These are phyloP conservation scores for Cytospora schulzeri DNA, from an alignment of 2,329 filamentous ascomycete genomes.

Conservation along the genomic window DNA sequence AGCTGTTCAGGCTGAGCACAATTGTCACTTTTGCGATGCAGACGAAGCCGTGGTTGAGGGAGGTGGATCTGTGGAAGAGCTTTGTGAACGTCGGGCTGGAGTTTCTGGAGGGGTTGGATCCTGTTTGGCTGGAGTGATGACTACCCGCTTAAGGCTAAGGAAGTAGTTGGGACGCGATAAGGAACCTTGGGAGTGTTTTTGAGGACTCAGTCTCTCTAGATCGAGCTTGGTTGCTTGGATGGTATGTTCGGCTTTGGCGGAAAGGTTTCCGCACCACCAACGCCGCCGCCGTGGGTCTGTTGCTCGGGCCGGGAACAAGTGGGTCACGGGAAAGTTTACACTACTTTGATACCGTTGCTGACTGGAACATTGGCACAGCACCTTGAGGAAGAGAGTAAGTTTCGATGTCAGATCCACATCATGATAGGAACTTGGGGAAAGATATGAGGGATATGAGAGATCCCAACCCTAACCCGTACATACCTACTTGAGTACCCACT, in stretches of 20 bases:
- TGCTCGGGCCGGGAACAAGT: neutral
- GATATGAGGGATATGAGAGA: too few relatives aligned
- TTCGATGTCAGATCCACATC: neutral
- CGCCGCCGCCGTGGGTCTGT: neutral
- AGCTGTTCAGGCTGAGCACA: constrained; percentile 42
- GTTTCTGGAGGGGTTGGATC: constrained; percentile 46
- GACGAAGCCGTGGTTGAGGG: constrained; percentile 50
- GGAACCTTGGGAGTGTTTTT: too few relatives aligned
- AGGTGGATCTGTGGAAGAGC: constrained; percentile 55
- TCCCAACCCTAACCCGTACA: too few relatives aligned
- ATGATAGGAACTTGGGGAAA: too few relatives aligned
- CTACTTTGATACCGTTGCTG: too few relatives aligned
- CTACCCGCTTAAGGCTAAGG: too few relatives aligned
- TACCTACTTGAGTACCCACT: too few relatives aligned
- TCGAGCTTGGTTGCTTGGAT: neutral
- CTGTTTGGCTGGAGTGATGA: constrained; percentile 40
- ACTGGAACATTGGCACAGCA: too few relatives aligned
- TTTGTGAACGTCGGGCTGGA: constrained; percentile 49
- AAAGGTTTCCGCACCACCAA: constrained; percentile 1
- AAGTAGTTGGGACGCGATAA: too few relatives aligned
- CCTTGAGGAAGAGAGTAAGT: too few relatives aligned
- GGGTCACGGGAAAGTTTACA: neutral
- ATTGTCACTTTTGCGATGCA: constrained; percentile 49
- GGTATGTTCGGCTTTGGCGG: constrained; percentile 11
- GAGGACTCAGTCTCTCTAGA: too few relatives aligned